Conservation (phyloP, 768 basidiomycete genomes). For the Leccinum broughii region DNA sequence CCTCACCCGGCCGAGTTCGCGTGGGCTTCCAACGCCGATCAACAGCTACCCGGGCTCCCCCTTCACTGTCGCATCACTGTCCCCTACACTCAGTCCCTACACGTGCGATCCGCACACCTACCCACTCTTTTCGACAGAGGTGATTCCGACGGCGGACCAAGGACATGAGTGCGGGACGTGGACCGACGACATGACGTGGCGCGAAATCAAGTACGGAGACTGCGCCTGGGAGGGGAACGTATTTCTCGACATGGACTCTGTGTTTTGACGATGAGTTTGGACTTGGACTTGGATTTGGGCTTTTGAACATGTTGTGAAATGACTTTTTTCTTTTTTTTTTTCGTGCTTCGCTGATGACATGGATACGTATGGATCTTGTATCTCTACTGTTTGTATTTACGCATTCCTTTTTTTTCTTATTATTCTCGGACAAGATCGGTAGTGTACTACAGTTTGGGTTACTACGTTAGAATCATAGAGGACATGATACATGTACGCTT, state of each 20-base stretch:
- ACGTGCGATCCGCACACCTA: not conserved
- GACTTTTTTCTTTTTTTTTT: not conserved
- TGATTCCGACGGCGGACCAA: not conserved
- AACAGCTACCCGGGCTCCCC: slow-evolving; percentile 5
- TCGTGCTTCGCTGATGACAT: not conserved
- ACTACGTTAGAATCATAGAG: not conserved
- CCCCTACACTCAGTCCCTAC: not conserved
- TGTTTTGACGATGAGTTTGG: slow-evolving; percentile 29
- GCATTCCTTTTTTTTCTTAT: not conserved
- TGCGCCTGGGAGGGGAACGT: not conserved
- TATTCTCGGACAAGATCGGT: not conserved
- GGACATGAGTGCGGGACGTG: not conserved
- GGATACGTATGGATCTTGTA: not conserved
- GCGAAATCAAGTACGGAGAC: not conserved
- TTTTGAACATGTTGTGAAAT: not conserved
- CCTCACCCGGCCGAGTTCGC: slow-evolving; percentile 1
- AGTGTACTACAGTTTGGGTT: not conserved
- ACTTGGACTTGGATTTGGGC: not conserved
- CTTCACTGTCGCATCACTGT: not conserved
- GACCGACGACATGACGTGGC: not conserved
- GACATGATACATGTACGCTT: not conserved
- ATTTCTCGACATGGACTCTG: slow-evolving; percentile 2
- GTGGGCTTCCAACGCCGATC: slow-evolving; percentile 2
- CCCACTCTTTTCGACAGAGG: not conserved
- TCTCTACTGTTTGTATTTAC: not conserved